Percentiles rank a stretch among this genome's conserved stretches.
phyloP scores from a whole-genome alignment of 371 early-diverging fungal genomes.

The Conidiobolus incongruus region DNA sequence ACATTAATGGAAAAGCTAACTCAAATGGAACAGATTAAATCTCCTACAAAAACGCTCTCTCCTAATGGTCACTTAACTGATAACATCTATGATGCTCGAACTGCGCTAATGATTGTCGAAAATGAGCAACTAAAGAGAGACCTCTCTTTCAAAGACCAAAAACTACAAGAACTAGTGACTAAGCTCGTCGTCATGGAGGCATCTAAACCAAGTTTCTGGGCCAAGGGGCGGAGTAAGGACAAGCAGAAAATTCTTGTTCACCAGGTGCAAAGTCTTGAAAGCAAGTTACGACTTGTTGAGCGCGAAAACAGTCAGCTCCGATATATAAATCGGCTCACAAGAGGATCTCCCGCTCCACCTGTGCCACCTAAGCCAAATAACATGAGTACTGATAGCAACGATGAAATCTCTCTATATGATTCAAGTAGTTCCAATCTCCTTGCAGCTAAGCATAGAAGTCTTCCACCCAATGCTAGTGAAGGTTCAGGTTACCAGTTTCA shows the following conservation, averaged over 20 bases:
- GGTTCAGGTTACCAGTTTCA: no score
- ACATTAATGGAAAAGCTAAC: conserved; percentile 4
- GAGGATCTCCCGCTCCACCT: not conserved
- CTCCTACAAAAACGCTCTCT: no score
- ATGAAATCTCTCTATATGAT: no score
- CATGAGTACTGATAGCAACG: no score
- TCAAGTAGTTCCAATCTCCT: no score
- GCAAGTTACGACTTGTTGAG: conserved; percentile 1
- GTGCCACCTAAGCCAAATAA: not conserved
- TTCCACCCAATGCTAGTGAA: no score
- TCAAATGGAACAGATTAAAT: not conserved
- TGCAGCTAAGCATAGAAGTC: no score
- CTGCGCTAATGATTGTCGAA: no score
- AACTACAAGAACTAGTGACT: conserved; percentile 3
- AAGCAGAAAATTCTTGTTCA: not conserved
- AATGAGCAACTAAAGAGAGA: not conserved
- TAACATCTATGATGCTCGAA: no score
- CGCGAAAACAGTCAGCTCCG: conserved; percentile 3
- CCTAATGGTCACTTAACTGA: no score
- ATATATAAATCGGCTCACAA: not conserved
- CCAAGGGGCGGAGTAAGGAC: not conserved
- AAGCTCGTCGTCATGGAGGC: conserved; percentile 3
- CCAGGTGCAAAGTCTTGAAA: not conserved
- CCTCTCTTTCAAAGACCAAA: conserved; percentile 1
- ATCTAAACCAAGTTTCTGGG: conserved; percentile 1